phyloP scores from a whole-genome alignment of 345 rosid species.

The Citrus australasica region DNA sequence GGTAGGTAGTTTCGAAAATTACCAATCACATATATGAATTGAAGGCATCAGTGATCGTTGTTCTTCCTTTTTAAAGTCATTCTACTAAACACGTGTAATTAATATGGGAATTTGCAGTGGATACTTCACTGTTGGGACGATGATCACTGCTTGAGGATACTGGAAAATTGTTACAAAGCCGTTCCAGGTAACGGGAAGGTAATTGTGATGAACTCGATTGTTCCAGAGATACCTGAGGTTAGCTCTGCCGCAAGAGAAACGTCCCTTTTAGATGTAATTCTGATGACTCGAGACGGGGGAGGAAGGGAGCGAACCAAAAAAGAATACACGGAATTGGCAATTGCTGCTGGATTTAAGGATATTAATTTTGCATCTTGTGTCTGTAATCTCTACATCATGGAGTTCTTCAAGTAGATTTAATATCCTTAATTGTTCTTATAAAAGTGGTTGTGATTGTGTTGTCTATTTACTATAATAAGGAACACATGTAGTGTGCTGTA shows the following conservation, averaged over 20 bases:
- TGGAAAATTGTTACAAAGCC: constrained; percentile 46
- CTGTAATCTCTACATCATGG: background rate
- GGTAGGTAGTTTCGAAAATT: constrained; percentile 12
- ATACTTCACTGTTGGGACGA: constrained; percentile 57
- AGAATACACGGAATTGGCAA: constrained; percentile 30
- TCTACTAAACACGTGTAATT: no score
- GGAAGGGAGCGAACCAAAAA: constrained; percentile 44
- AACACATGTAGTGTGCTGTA: background rate
- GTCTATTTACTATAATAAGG: background rate
- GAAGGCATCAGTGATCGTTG: no score
- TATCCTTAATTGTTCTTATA: no score
- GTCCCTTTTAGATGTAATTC: constrained; percentile 24
- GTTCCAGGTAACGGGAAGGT: constrained; percentile 48
- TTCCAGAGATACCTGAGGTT: constrained; percentile 30
- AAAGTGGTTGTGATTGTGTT: background rate
- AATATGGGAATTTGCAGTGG: constrained; percentile 18
- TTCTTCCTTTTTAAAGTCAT: no score
- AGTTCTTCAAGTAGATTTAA: constrained; percentile 4
- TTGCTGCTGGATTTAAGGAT: constrained; percentile 29
- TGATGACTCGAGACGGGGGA: constrained; percentile 37
- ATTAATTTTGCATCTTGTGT: background rate
- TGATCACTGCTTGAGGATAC: constrained; percentile 36
- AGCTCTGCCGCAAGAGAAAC: constrained; percentile 22
- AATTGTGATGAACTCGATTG: constrained; percentile 34
- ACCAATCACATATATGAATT: background rate